These are phyloP conservation scores for Yamadazyma epiphylla DNA, from an alignment of 1,139 yeast species.

Conservation along the genomic window DNA sequence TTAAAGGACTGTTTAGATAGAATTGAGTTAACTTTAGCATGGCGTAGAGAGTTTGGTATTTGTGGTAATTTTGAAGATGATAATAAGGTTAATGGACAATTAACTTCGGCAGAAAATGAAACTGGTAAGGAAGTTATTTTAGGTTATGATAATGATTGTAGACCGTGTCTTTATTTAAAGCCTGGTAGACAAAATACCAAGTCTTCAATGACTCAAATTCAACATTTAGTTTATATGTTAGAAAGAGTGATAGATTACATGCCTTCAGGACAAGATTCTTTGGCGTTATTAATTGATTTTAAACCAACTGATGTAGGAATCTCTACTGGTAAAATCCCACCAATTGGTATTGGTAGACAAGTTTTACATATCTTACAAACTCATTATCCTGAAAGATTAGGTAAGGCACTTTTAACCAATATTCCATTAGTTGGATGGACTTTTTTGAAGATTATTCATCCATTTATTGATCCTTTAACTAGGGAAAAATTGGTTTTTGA, in stretches of 20 bases:
- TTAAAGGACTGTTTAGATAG: constrained; percentile 36
- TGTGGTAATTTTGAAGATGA: constrained; percentile 27
- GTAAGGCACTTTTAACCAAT: constrained; percentile 44
- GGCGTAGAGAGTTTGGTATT: constrained; percentile 49
- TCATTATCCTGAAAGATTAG: constrained; percentile 48
- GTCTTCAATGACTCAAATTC: constrained; percentile 41
- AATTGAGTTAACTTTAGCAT: constrained; percentile 39
- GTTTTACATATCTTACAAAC: constrained; percentile 67
- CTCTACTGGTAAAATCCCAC: constrained; percentile 70
- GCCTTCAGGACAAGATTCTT: constrained; percentile 49
- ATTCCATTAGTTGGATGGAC: constrained; percentile 49
- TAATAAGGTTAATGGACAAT: constrained; percentile 26
- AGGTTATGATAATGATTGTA: constrained; percentile 44
- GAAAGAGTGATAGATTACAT: constrained; percentile 45
- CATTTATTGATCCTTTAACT: constrained; percentile 49
- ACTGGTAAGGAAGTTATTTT: constrained; percentile 47
- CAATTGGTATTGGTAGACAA: constrained; percentile 72
- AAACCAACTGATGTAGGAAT: constrained; percentile 47
- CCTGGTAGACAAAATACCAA: constrained; percentile 50
- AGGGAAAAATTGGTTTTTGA: constrained; percentile 48
- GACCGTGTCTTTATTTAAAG: constrained; percentile 47
- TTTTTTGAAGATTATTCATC: constrained; percentile 44
- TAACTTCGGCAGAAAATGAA: constrained; percentile 35
- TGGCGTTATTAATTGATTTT: constrained; percentile 45
- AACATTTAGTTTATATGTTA: constrained; percentile 48